Base-by-base conservation (phyloP, 1,139 yeast species). In the Sugiyamaella pinicola region DNA sequence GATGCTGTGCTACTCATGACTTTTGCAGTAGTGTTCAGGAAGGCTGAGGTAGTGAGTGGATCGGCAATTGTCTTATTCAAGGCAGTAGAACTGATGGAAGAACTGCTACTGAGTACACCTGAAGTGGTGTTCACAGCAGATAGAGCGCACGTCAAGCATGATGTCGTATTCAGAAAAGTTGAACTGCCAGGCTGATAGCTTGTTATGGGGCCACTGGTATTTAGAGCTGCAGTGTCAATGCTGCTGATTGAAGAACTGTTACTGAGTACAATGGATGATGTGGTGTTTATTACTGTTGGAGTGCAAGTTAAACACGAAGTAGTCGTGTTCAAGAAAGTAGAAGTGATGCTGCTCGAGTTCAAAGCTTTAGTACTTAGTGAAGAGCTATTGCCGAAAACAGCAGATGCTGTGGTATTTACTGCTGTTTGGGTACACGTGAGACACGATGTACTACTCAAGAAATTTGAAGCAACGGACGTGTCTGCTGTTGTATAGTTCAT, bases 241-340 rank as follows among this genome's bases (percentile, higher is more conserved):
- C 34, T n/a, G 17, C 18, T 40, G 12, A 26, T 12, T 19, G 34
- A 15, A 9, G 54, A 39, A 29, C 42, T 45, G 48, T 45, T 49
- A 15, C 19, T 28, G 29, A 33, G 22, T 18, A 26, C 28, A 2
- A 45, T 33, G n/a, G 35, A 15, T 10, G 31, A 26, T 9, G 31
- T 26, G 2, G 31, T 26, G 10, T 26, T 26, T 3, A 15, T 33
- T 33, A 9, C 17, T 33, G 18, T 33, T 33, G 37, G 13, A 15
- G n/a, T n/a, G 17, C 37, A 33, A 33, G 37, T 33, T 13, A 33
- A 33, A n/a, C 37, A 33, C n/a, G 37, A 15, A 12, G 37, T 7
- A n/a, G n/a, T 26, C 9, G 31, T 26, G 12, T 26, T 26, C 4
- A 26, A 2, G 12, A 26, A 26, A 10, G 31, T n/a, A 26, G 31